Conservation (phyloP, 2,329 filamentous ascomycete species). For the Alternaria angustiovoidea region DNA sequence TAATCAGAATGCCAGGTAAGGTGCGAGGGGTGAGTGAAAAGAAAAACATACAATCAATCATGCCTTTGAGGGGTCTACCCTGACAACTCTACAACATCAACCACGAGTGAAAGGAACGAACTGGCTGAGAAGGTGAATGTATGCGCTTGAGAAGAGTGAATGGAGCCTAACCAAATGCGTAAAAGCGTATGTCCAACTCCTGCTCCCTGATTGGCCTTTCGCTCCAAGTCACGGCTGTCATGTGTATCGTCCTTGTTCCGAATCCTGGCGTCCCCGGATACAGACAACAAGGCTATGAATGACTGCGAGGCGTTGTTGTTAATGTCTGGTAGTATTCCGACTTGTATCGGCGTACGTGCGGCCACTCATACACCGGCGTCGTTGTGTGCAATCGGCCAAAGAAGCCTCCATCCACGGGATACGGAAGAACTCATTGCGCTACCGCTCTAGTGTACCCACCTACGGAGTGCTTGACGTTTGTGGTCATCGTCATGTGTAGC, state of each 20-base stretch:
- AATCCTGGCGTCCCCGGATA: background rate
- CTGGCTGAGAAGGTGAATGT: background rate
- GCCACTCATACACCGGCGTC: background rate
- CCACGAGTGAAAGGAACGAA: background rate
- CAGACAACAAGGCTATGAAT: background rate
- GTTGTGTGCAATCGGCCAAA: conserved; percentile 6
- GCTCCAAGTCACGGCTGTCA: conserved; percentile 2
- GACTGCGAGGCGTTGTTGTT: background rate
- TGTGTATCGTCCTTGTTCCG: conserved; percentile 1
- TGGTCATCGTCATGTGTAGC: conserved; percentile 4
- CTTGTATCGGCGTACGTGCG: background rate
- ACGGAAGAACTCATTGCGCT: conserved; percentile 11
- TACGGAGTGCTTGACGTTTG: conserved; percentile 10
- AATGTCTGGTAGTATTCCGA: background rate
- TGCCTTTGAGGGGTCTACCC: conserved; percentile 1
- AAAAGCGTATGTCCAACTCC: conserved; percentile 11
- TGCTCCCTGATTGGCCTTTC: conserved; percentile 10
- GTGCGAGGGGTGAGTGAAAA: background rate
- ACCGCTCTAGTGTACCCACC: conserved; percentile 15
- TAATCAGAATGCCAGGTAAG: conserved; percentile 1
- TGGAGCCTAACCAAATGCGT: conserved; percentile 5
- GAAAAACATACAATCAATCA: conserved; percentile 8
- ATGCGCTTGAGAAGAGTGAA: conserved; percentile 9
- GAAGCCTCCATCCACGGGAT: conserved; percentile 5
- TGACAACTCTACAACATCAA: background rate